Evolutionary conservation across 768 basidiomycete genomes (phyloP).

Genomic region (Boletus sp.): DNA sequence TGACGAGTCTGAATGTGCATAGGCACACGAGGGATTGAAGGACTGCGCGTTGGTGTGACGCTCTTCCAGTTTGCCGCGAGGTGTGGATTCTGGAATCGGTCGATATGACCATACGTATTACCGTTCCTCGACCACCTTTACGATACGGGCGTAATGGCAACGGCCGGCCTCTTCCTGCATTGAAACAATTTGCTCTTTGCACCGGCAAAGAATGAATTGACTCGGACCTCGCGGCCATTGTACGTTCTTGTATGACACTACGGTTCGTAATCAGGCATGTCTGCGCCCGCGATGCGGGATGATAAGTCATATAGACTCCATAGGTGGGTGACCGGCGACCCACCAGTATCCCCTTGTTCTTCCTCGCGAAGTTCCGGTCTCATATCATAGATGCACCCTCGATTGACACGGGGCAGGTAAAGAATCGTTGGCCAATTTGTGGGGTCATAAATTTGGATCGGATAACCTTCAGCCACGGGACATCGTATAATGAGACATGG

Average conservation of each 20-base stretch:
- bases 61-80: background rate
- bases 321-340: background rate
- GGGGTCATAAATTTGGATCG: background rate
- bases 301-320: background rate
- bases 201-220: slow-evolving; percentile 8
- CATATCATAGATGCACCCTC: background rate
- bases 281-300: slow-evolving; percentile 2
- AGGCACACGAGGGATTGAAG: background rate
- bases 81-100: background rate
- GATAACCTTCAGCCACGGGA: background rate
- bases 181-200: background rate
- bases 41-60: background rate
- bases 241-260: background rate
- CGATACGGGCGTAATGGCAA: background rate
- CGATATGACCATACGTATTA: background rate
- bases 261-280: background rate
- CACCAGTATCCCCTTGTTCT: background rate
- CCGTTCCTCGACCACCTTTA: background rate
- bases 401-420: background rate
- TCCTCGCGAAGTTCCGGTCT: background rate
- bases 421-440: background rate
- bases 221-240: background rate
- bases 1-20: background rate
- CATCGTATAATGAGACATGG: background rate
- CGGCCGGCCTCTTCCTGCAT: background rate